Evolutionary conservation across 805 yeast genomes (phyloP), one percentile per base, ranked within the genome.

Genomic region (Pachysolen tannophilus): DNA sequence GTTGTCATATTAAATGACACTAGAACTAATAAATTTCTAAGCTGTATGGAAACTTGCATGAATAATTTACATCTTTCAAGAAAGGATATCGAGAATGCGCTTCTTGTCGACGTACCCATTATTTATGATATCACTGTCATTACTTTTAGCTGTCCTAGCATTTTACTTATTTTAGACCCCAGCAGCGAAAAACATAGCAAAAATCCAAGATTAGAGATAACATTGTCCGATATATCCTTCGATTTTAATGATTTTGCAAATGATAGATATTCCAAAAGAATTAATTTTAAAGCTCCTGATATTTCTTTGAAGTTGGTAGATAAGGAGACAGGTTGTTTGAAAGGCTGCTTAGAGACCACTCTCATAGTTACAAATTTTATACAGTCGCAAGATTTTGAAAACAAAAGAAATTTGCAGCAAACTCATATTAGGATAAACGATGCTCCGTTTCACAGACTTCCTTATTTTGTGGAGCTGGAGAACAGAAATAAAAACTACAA

Each of bases 391-490:
- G 61, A 73, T 39, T 68, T 67, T 42, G 52, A 51, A 0, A 65
- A 66, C 9, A 69, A 71, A 28, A 56, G 74, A 34, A 47, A 50
- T 8, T 48, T 58, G 14, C 96, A 88, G 51, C 78, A 78, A 34
- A 61, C 63, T 2, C 94, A 83, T 53, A 56, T 88, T 2, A 58
- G 72, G 14, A 43, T 61, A 6, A 82, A 85, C 46, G 98, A 92
- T 62, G 82, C 83, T 0, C 86, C 95, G 0, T 86, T 75, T 42
- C 92, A 85, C 45, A 59, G 98, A 37, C 63, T 77, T 15, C 79
- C 92, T 0, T 88, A 86, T 51, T 54, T 90, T 20, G 52, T 90
- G 7, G 68, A 71, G 3, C 67, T 65, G 6, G 64, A 66, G 10
- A 57, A 60, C 10, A 69, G 78, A 35, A 69, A 67, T 32, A 53